Evolutionary conservation across 352 stramenopile species (phyloP), one percentile per base, ranked within the genome.

Genomic region (Pythium brachiatum): DNA sequence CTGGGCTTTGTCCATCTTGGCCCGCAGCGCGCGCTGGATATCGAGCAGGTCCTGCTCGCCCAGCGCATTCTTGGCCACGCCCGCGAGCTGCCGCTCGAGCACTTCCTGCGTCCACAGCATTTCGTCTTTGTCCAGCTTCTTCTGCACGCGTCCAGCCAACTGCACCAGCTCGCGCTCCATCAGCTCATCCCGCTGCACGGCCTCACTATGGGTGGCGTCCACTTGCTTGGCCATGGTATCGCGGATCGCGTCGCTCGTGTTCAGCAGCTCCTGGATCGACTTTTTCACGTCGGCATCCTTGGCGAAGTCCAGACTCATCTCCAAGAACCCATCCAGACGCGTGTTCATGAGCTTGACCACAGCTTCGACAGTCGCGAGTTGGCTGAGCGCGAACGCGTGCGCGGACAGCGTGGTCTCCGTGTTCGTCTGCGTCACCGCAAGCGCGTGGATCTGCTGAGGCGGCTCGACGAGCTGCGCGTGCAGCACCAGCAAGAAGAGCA

Each of bases 261-360:
- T 73, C 27, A 89, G 61, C 16, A 89, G 70, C 12, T 88, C 82
- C 53, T 90, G 65, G 16, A 92, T 85, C 32, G 75, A 83, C 8
- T 83, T 86, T 47, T 92, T 87, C 27, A 92, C 76, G 46, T 90
- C 83, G 1, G 81, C 81, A 43, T 92, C 83, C 55, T 88, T 89
- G 7, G 83, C 79, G 31, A 89, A 90, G 6, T 72, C 68, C 23
- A 87, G 79, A 7, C 74, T 87, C 21, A 88, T 53, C 21, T 90
- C 82, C 50, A 89, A 64, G 64, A 92, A 88, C 20, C 70, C 72
- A 53, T 92, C 78, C 1, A 92, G 57, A 2, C 78, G 73, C 12
- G 66, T 66, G 50, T 76, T 81, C 75, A 90, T 86, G 39, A 86
- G 62, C 60, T 90, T 90, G 12, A 89, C 80, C 16, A 83, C 58